Conservation (phyloP, 805 yeast species). For the Candida coleopterorum region DNA sequence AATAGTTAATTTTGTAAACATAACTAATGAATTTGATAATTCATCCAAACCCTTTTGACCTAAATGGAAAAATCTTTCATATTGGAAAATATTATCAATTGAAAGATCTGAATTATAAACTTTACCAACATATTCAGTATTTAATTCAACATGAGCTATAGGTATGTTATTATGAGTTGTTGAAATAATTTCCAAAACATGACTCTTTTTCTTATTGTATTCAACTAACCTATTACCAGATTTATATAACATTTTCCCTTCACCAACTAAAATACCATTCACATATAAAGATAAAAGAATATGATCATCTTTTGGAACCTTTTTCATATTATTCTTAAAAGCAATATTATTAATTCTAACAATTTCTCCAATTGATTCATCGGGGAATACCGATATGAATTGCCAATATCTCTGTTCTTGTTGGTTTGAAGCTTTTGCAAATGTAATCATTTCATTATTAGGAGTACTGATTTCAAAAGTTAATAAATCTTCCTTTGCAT, state of each 20-base stretch:
- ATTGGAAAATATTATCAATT: constrained; percentile 50
- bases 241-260: constrained; percentile 49
- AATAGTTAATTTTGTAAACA: constrained; percentile 51
- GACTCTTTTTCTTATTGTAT: constrained; percentile 38
- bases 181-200: constrained; percentile 42
- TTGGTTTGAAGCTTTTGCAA: constrained; percentile 69
- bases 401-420: constrained; percentile 52
- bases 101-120: constrained; percentile 54
- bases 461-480: constrained; percentile 53
- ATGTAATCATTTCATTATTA: constrained; percentile 44
- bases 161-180: constrained; percentile 29
- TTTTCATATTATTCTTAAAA: constrained; percentile 20
- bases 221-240: constrained; percentile 45
- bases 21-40: constrained; percentile 43
- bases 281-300: constrained; percentile 52
- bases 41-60: constrained; percentile 39
- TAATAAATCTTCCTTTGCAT: constrained; percentile 37
- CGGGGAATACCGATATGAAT: constrained; percentile 66
- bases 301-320: constrained; percentile 43
- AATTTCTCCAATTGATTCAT: constrained; percentile 68
- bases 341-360: constrained; percentile 60
- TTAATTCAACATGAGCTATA: constrained; percentile 47
- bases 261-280: constrained; percentile 61
- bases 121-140: constrained; percentile 66
- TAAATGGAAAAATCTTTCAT: constrained; percentile 44